Percentiles rank a stretch among this genome's conserved stretches.
Conservation (phyloP, 2,329 filamentous ascomycete genomes). For the Plectosphaerella plurivora region DNA sequence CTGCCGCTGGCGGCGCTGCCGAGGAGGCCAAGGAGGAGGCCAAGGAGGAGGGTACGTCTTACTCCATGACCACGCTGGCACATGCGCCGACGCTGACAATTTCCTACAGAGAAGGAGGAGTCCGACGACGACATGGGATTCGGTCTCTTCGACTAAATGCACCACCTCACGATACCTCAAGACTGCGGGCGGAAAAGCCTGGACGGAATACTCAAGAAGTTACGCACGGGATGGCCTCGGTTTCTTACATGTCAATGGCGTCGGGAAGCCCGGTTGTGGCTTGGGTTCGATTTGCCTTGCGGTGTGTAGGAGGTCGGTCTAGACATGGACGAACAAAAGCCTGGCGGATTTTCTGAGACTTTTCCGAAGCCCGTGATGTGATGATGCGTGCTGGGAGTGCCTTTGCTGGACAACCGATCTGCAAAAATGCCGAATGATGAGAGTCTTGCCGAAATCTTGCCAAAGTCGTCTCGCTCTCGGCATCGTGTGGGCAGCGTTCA, state of each 20-base stretch:
- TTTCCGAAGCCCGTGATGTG: too few species aligned
- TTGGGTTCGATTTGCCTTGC: slow-evolving; percentile 10
- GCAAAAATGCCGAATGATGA: too few species aligned
- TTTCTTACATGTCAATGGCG: slow-evolving; percentile 23
- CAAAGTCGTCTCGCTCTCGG: too few species aligned
- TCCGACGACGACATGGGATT: slow-evolving; percentile 40
- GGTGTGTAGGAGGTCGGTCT: slow-evolving; percentile 9
- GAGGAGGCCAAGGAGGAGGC: slow-evolving; percentile 61
- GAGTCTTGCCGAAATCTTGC: too few species aligned
- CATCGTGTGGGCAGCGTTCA: too few species aligned
- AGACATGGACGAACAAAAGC: slow-evolving; percentile 11
- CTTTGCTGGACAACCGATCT: too few species aligned
- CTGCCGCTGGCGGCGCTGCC: slow-evolving; percentile 62
- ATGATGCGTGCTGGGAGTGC: too few species aligned
- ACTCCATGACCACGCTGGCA: background rate
- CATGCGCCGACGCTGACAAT: slow-evolving; percentile 19
- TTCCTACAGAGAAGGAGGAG: slow-evolving; percentile 49
- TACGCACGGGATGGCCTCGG: slow-evolving; percentile 23
- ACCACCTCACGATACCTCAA: slow-evolving; percentile 6
- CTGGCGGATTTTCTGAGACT: slow-evolving; percentile 11
- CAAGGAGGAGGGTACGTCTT: slow-evolving; percentile 80
- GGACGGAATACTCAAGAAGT: slow-evolving; percentile 21
- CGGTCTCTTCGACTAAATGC: slow-evolving; percentile 68
- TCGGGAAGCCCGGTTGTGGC: slow-evolving; percentile 19
- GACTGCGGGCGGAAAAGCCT: background rate